These are phyloP conservation scores for Colletotrichum sp. DNA, from an alignment of 2,329 filamentous ascomycete genomes.

Conservation along the genomic window DNA sequence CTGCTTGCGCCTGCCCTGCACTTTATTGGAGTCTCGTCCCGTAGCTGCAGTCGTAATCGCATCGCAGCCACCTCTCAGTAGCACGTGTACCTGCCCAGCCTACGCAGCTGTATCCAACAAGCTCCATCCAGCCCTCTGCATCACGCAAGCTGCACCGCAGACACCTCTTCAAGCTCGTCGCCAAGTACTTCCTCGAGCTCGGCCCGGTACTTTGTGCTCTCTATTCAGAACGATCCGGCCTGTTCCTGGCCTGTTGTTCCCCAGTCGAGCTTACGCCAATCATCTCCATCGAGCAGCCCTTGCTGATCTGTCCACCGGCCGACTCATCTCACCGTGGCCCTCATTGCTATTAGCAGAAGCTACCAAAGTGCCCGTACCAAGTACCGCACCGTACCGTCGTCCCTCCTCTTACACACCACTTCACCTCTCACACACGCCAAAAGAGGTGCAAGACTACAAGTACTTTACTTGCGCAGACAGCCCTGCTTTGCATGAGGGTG, in stretches of 20 bases:
- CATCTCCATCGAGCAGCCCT: neutral
- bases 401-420: conserved; percentile 15
- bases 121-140: neutral
- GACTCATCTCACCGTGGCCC: neutral
- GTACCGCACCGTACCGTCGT: neutral
- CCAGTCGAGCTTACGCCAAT: conserved; percentile 14
- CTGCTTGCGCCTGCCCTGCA: neutral
- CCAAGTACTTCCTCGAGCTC: neutral
- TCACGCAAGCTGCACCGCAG: neutral
- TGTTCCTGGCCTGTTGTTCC: conserved; percentile 1
- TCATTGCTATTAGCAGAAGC: neutral
- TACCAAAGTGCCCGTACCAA: neutral
- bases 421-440: neutral
- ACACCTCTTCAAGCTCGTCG: neutral
- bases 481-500: neutral
- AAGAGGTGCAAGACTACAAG: neutral
- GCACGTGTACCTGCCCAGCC: neutral
- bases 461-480: neutral
- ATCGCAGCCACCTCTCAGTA: neutral
- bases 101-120: neutral
- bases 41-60: conserved; percentile 15
- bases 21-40: neutral
- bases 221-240: neutral
- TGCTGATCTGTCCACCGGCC: conserved; percentile 12
- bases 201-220: neutral